Evolutionary conservation across 1,139 yeast species (phyloP), one percentile per base, ranked within the genome.

Genomic region (Blastobotrys buckinghamii): DNA sequence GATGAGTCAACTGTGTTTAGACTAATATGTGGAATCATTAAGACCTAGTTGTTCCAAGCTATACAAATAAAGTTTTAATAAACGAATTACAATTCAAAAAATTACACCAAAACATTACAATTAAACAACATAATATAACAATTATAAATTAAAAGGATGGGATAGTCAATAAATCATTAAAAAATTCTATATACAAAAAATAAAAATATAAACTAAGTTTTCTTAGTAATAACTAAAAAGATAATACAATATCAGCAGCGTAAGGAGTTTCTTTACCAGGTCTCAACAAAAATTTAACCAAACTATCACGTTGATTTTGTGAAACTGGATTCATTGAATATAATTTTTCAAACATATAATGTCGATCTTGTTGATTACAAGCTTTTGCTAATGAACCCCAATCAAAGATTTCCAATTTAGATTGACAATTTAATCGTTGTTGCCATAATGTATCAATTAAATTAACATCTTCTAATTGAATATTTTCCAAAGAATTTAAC

Each of bases 401-500:
- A 68, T 87, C 95, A 24, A 92, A 94, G 60, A 80, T 79, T 10
- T 95, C 90, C 17, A 58, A 26, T 20, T 68, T 64, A 53, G 82
- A 87, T 12, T 22, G 2, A n/a, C 12, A 16, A 12, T 19, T 17
- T 45, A 84, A 67, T 39, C 84, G 71, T 48, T 78, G 78, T 53
- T 76, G 70, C 89, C 95, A 87, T 54, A 78, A 72, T 24, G 64
- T 60, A 29, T 45, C 48, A 53, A 82, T 66, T 50, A 85, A 81
- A 47, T 78, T 83, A 16, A 68, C 70, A 44, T 75, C 72, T 44
- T 76, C 72, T 49, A 76, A 78, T 39, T 77, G 79, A 48, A 86
- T 74, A 19, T 77, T 74, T 16, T 92, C 94, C 53, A 84, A 71
- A 27, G 90, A 82, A 65, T 88, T 88, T 61, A 89, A 73, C 36